Conservation (phyloP, 805 yeast species). For the Candida xiaguanensis region DNA sequence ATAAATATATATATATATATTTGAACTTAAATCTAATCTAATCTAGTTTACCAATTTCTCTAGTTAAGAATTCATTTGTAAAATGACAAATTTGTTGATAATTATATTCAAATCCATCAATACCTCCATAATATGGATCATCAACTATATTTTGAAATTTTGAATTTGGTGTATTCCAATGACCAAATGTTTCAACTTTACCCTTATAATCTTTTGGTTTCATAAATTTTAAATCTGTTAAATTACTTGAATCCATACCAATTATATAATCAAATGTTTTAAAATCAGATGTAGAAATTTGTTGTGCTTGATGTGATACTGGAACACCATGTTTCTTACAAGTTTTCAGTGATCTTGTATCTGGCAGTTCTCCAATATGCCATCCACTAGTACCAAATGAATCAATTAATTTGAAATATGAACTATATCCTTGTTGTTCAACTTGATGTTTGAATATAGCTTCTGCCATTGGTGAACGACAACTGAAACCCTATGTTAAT, state of each 20-base stretch:
- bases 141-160: conserved; percentile 57
- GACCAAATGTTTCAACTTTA: conserved; percentile 66
- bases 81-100: conserved; percentile 74
- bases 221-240: conserved; percentile 45
- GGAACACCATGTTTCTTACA: conserved; percentile 73
- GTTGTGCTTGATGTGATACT: conserved; percentile 72
- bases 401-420: conserved; percentile 57
- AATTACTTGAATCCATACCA: conserved; percentile 67
- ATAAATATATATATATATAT: too few species aligned
- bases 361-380: conserved; percentile 83
- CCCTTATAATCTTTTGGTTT: conserved; percentile 51
- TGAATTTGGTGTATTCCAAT: conserved; percentile 49
- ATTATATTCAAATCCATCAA: conserved; percentile 75
- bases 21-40: conserved; percentile 1
- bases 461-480: conserved; percentile 98
- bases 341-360: conserved; percentile 63
- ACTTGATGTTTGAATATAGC: conserved; percentile 77
- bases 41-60: conserved; percentile 32
- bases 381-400: conserved; percentile 88
- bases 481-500: conserved; percentile 34
- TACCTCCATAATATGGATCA: conserved; percentile 93
- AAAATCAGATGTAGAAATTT: conserved; percentile 50
- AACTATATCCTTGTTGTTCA: conserved; percentile 40
- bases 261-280: conserved; percentile 61
- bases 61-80: conserved; percentile 62